Base-by-base conservation (phyloP, 2,329 filamentous ascomycete species). In the Aspergillus arachidicola region DNA sequence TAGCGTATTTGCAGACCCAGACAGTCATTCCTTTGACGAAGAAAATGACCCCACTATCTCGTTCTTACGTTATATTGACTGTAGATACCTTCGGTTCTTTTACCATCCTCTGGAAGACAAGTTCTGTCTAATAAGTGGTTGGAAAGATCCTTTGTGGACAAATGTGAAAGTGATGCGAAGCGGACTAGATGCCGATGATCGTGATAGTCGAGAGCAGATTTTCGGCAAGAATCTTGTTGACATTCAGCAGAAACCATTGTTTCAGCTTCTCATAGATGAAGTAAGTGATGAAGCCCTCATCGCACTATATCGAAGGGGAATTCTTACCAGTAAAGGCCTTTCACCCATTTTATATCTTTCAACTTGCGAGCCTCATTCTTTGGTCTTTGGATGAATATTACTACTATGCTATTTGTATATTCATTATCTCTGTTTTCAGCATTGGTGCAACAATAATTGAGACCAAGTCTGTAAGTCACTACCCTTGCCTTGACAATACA, bases 361-460 rank as follows among this genome's bases (percentile, higher is more conserved):
- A 99, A 79, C 90, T 98, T 71, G 94, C 94, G 55, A 98, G 95
- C 82, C 83, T 99, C 68, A 79, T 96, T 46, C 86, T 99, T 4
- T 99, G 95, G 95, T 97, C 94, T 11, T 75, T 97, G 69, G 95
- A 99, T 74, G 86, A 96, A 71, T 99, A 99, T 77, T 99, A 97
- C 76, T 99, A 98, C 80, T 99, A 99, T 78, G 95, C 95, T 5
- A 85, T 89, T 19, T 96, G 94, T 75, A 99, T 99, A 71, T 96
- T 99, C 71, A 75, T 94, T 64, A 98, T 99, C 78, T 99, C 96
- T 0, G 86, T 95, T 51, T 91, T 93, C 70, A 98, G 94, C 77
- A 97, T 99, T 71, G 86, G 88, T 5, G 91, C 93, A 1, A 97
- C 95, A 0, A 85, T 99, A 16, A 79, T 97, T 62, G 96, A 99